Evolutionary conservation across 1,139 yeast species (phyloP), one percentile per base, ranked within the genome.

Genomic region (Scheffersomyces quercinus): DNA sequence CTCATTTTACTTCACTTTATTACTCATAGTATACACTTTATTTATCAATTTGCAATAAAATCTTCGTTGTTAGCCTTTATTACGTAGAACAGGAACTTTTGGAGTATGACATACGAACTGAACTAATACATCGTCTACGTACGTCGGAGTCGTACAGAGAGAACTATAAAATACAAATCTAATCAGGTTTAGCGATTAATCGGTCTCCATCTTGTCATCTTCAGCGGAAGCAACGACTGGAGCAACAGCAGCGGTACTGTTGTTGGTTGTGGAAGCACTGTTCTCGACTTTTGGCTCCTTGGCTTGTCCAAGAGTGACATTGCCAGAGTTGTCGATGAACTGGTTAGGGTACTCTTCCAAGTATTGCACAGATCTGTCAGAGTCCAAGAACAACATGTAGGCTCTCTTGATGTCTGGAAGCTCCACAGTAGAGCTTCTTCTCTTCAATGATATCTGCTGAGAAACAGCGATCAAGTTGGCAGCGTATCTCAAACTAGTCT

Each of bases 401-500:
- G 91, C 85, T 60, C 96, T 82, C 73, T 91, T 88, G 47, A 93
- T 81, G 63, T 93, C 99, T 37, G 79, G 82, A 44, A 91, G 81
- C 48, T 86, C 96, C 40, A 93, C 91, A 30, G 62, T 58, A 40
- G 69, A 69, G 41, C 84, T 73, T 70, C 96, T 84, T 65, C 96
- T 83, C 69, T 90, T 91, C 49, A 79, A 70, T 3, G 97, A 84
- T 50, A 91, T 81, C 65, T 89, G 91, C 61, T 88, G 87, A 28
- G 97, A 79, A 11, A 93, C 97, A 7, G 96, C 77, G 47, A 93
- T 88, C 65, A 93, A 79, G 66, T 95, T 95, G 32, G 96, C 77
- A 11, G 97, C 95, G 65, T 95, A 95, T 60, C 99, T 82, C 61
- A 95, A 80, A 61, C 95, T 85, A 4, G 98, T 88, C 63, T 95